These are phyloP conservation scores for Trametes gibbosa DNA, from an alignment of 768 basidiomycete genomes.

Conservation along the genomic window DNA sequence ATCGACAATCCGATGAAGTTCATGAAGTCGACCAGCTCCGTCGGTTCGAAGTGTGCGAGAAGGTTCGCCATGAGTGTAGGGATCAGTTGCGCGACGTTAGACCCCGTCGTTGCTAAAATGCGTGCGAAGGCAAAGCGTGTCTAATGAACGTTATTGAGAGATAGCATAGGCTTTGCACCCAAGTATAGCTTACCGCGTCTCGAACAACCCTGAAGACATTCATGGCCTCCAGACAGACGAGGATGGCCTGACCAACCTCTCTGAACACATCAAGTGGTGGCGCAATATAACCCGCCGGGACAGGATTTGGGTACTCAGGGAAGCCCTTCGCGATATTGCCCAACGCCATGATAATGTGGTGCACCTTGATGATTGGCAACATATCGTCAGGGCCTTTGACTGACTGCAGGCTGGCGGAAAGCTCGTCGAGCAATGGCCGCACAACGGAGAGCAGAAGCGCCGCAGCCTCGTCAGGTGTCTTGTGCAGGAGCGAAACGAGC, in stretches of 20 bases:
- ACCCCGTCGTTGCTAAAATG: conserved; percentile 86
- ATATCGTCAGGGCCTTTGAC: conserved; percentile 62
- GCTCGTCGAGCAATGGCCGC: conserved; percentile 75
- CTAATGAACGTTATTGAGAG: conserved; percentile 39
- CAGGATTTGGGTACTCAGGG: conserved; percentile 78
- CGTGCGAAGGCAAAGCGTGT: conserved; percentile 92
- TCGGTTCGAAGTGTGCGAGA: conserved; percentile 88
- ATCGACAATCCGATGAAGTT: conserved; percentile 90
- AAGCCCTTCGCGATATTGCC: conserved; percentile 96
- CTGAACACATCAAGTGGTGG: conserved; percentile 79
- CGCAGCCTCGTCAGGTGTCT: conserved; percentile 64
- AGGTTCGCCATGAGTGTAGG: conserved; percentile 87
- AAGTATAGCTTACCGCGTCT: conserved; percentile 70
- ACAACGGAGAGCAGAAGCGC: conserved; percentile 72
- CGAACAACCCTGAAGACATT: conserved; percentile 83
- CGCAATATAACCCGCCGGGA: conserved; percentile 62
- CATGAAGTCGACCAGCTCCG: conserved; percentile 93
- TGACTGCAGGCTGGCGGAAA: conserved; percentile 55
- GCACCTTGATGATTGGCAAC: conserved; percentile 79
- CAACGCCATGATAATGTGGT: conserved; percentile 92
- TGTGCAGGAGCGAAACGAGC: conserved; percentile 74
- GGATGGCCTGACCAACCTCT: conserved; percentile 80
- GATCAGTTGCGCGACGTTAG: conserved; percentile 81
- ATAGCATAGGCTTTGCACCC: not conserved
- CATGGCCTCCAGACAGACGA: conserved; percentile 86